Percentiles rank a stretch among this genome's conserved stretches.
Evolutionary conservation across 305 asterid genomes (phyloP).

Genomic region (Caryopteris hybrid): DNA sequence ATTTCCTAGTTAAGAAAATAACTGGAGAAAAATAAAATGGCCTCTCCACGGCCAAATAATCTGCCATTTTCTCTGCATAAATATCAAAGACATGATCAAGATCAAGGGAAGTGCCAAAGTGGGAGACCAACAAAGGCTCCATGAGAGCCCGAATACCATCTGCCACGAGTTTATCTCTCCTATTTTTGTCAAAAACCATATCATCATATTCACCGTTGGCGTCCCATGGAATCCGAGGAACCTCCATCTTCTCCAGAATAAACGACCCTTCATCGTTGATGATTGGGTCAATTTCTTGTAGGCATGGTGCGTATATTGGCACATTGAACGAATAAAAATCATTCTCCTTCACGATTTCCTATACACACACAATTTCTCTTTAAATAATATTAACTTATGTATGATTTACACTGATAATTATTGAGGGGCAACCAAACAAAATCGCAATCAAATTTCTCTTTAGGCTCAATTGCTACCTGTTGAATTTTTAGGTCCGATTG

Average conservation of each 20-base stretch:
- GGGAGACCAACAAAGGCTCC: slow-evolving; percentile 18
- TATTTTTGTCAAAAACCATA: neutral
- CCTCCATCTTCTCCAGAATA: slow-evolving; percentile 11
- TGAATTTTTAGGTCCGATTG: too few species aligned
- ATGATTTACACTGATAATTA: too few species aligned
- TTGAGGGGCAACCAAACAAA: too few species aligned
- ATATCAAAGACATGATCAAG: slow-evolving; percentile 7
- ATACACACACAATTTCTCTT: too few species aligned
- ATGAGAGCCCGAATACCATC: slow-evolving; percentile 15
- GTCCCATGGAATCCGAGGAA: slow-evolving; percentile 17
- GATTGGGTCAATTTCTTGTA: slow-evolving; percentile 14
- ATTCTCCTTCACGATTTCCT: slow-evolving; percentile 26
- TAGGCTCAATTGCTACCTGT: too few species aligned
- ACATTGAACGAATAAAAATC: slow-evolving; percentile 31
- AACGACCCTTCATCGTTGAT: slow-evolving; percentile 30
- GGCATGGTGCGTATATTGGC: slow-evolving; percentile 25
- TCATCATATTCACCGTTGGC: neutral
- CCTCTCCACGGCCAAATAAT: slow-evolving; percentile 2
- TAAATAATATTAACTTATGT: too few species aligned
- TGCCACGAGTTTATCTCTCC: neutral
- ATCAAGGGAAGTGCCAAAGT: neutral
- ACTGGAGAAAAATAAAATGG: neutral
- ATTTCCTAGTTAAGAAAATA: slow-evolving; percentile 10
- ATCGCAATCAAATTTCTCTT: too few species aligned
- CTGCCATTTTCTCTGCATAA: slow-evolving; percentile 5